Evolutionary conservation across 2,329 filamentous ascomycete genomes (phyloP), one percentile per base, ranked within the genome.

Genomic region (Fusarium clavum): DNA sequence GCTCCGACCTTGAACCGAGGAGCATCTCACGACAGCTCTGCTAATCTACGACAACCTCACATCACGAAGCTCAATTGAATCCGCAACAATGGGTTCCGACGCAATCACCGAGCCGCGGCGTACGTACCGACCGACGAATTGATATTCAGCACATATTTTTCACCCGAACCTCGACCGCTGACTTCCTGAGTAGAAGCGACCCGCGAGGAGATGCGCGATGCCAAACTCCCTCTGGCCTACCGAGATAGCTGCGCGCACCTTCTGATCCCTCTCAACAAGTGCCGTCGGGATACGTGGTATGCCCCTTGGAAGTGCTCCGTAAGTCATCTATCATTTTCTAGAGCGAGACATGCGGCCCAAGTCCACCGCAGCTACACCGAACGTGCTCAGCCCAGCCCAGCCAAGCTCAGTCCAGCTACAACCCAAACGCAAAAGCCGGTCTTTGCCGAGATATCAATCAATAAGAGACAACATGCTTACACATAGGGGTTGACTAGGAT

Each of bases 231-330:
- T 14, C 83, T 98, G 57, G 87, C 92, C 76, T 99, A 99, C 88
- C 90, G 96, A 80, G 96, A 99, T 83, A 94, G 91, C 83, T 99
- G 96, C 85, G 96, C 94, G 69, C 90, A 96, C 83, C 91, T 99
- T 48, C 86, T 98, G 69, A 98, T 98, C 71, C 96, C 96, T 18
- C 87, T 99, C 75, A 99, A 99, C 85, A 92, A 92, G 78, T 99
- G 96, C 87, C 94, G 96, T 69, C 88, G 89, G 83, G 91, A 97
- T 75, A 92, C 94, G 70, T 98, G 92, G 85, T 99, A 97, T 82
- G 84, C 98, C 77, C 94, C 94, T 20, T 99, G 96, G 96, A 98
- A 97, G 87, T 99, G 96, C 82, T 90, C 93, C 88, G 96, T 98
- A 88, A 75, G 91, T 82, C 38, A 65, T 29, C 55, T 48, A 45